Evolutionary conservation across 768 basidiomycete species (phyloP).

Genomic region (Mrakia hoshinonis): DNA sequence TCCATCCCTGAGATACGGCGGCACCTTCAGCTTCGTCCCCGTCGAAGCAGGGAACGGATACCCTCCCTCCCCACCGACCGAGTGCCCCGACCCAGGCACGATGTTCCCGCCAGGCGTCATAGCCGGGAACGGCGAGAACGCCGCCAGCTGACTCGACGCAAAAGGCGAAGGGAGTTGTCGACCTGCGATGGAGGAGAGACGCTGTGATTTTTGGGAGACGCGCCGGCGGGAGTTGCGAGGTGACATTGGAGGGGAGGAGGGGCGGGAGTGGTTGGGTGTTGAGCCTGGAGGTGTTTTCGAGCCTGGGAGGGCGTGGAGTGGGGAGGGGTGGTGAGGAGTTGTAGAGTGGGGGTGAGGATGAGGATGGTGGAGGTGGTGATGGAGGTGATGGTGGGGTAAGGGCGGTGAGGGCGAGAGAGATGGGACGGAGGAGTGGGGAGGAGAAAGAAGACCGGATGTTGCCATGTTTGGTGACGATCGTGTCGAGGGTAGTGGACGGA

Average conservation of each 20-base stretch:
- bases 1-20: slow-evolving; percentile 14
- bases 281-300: slow-evolving; percentile 29
- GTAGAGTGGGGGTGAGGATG: slow-evolving; percentile 31
- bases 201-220: slow-evolving; percentile 22
- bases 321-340: slow-evolving; percentile 24
- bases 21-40: slow-evolving; percentile 7
- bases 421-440: slow-evolving; percentile 15
- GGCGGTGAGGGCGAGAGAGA: slow-evolving; percentile 9
- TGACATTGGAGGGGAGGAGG: slow-evolving; percentile 28
- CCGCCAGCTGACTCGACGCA: background rate
- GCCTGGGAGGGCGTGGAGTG: slow-evolving; percentile 31
- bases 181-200: slow-evolving; percentile 21
- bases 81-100: background rate
- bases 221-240: slow-evolving; percentile 32
- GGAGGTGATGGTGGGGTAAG: background rate
- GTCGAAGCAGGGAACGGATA: slow-evolving; percentile 12
- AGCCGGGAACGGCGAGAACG: slow-evolving; percentile 21
- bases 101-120: background rate
- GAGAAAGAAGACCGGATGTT: background rate
- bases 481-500: slow-evolving; percentile 4
- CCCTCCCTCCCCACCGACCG: slow-evolving; percentile 12
- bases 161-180: slow-evolving; percentile 20
- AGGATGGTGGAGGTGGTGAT: slow-evolving; percentile 17
- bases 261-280: slow-evolving; percentile 8
- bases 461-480: slow-evolving; percentile 5